Percentiles rank a stretch among this genome's conserved stretches.
These are phyloP conservation scores for Hypoxylon sp. DNA, from an alignment of 2,329 filamentous ascomycete genomes.

Conservation along the genomic window DNA sequence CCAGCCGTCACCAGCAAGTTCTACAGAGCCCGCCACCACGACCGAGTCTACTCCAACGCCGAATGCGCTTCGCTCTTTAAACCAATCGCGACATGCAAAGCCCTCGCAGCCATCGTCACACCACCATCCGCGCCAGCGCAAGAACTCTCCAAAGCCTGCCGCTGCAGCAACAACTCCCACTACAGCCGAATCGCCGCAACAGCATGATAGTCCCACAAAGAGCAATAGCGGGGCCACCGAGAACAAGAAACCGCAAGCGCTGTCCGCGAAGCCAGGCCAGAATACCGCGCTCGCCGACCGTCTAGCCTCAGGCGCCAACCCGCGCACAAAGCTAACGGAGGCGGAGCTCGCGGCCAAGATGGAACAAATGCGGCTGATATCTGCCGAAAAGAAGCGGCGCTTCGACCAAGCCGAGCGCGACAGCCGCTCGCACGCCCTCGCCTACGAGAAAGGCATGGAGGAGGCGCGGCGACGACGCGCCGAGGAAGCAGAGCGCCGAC, in stretches of 20 bases:
- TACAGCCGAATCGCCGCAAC: constrained; percentile 20
- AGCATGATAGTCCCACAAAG: constrained; percentile 16
- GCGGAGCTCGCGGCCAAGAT: constrained; percentile 71
- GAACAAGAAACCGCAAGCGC: constrained; percentile 21
- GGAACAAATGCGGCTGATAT: constrained; percentile 71
- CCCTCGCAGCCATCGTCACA: constrained; percentile 27
- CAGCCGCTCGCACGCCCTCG: constrained; percentile 68
- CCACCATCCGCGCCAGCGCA: constrained; percentile 46
- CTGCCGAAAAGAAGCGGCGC: constrained; percentile 71
- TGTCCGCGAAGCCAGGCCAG: constrained; percentile 50
- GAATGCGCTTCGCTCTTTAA: constrained; percentile 49
- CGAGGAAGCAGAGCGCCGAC: constrained; percentile 67
- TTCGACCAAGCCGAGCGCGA: constrained; percentile 72
- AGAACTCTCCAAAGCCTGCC: constrained; percentile 44
- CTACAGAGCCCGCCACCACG: constrained; percentile 30
- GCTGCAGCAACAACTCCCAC: constrained; percentile 20
- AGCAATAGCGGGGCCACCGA: constrained; percentile 20
- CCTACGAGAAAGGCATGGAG: constrained; percentile 69
- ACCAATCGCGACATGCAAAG: constrained; percentile 55
- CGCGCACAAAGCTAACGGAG: constrained; percentile 72
- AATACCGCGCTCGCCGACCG: constrained; percentile 60
- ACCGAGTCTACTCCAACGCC: constrained; percentile 30
- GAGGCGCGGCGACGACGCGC: constrained; percentile 67
- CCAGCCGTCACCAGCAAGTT: constrained; percentile 29
- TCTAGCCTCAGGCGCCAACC: constrained; percentile 69